These are phyloP conservation scores for Candida sanyaensis DNA, from an alignment of 1,139 yeast species.

Conservation along the genomic window DNA sequence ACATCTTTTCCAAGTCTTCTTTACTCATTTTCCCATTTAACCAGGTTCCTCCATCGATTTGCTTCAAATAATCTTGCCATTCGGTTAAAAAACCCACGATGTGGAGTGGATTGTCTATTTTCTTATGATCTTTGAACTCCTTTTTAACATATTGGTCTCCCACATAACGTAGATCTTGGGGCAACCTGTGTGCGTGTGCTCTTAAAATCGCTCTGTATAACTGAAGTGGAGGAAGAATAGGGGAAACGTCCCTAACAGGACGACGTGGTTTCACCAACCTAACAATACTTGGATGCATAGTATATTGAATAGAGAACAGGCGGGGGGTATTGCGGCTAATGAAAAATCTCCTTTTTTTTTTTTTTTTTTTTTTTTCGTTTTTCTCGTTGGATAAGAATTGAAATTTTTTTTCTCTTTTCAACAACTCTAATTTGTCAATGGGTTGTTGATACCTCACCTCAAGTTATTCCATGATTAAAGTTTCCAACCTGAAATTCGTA, in stretches of 20 bases:
- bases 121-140: slow-evolving; percentile 86
- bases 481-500: too few relatives aligned
- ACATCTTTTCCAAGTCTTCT: slow-evolving; percentile 74
- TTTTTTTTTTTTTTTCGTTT: neutral
- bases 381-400: neutral
- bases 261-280: slow-evolving; percentile 58
- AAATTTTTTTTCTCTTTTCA: too few relatives aligned
- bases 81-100: slow-evolving; percentile 90
- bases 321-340: too few relatives aligned
- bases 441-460: too few relatives aligned
- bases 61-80: slow-evolving; percentile 88
- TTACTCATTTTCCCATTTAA: slow-evolving; percentile 64
- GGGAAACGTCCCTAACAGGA: slow-evolving; percentile 53
- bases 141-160: slow-evolving; percentile 90
- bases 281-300: slow-evolving; percentile 53
- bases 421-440: too few relatives aligned
- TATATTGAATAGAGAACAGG: neutral
- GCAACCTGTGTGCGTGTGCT: slow-evolving; percentile 68
- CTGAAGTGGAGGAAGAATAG: slow-evolving; percentile 78
- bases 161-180: slow-evolving; percentile 66
- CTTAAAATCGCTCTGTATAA: slow-evolving; percentile 77
- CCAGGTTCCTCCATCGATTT: slow-evolving; percentile 80
- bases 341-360: too few relatives aligned
- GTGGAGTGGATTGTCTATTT: slow-evolving; percentile 84
- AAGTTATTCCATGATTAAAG: too few relatives aligned